These are phyloP conservation scores for Daldinia bambusicola DNA, from an alignment of 495 filamentous ascomycete genomes.

Conservation along the genomic window DNA sequence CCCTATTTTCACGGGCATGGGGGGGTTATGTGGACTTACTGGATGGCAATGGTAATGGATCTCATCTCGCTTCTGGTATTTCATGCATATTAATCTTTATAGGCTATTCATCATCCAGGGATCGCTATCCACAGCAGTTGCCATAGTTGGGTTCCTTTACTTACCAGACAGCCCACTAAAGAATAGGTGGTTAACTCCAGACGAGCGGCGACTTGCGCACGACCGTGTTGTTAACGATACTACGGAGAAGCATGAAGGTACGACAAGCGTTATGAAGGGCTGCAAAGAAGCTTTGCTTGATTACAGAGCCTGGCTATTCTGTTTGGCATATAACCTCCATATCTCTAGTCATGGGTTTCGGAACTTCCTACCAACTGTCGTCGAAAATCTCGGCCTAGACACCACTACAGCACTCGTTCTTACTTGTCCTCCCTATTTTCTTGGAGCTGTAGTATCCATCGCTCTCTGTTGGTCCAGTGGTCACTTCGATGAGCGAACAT, in stretches of 20 bases:
- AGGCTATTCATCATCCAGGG: constrained; percentile 54
- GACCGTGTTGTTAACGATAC: constrained; percentile 51
- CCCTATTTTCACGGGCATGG: constrained; percentile 49
- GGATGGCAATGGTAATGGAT: constrained; percentile 50
- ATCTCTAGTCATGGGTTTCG: constrained; percentile 55
- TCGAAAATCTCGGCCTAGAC: constrained; percentile 56
- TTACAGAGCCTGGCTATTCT: constrained; percentile 54
- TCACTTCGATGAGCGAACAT: constrained; percentile 59
- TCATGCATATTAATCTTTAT: not conserved
- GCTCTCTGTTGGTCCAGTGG: constrained; percentile 54
- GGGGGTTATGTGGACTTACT: constrained; percentile 39
- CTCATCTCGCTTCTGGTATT: not conserved
- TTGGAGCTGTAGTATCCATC: constrained; percentile 53
- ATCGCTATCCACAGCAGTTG: constrained; percentile 54
- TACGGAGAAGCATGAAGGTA: constrained; percentile 31
- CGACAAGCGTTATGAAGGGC: constrained; percentile 48
- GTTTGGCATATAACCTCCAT: constrained; percentile 45
- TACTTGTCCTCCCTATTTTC: constrained; percentile 59
- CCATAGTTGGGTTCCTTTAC: constrained; percentile 52
- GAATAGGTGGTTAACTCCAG: constrained; percentile 50
- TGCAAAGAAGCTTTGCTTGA: constrained; percentile 52
- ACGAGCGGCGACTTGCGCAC: constrained; percentile 53
- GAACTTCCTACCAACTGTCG: constrained; percentile 61
- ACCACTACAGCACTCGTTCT: constrained; percentile 57
- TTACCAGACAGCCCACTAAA: constrained; percentile 53